Evolutionary conservation across 192 early-diverging fungal genomes (phyloP).

Genomic region (Gigaspora rosea): DNA sequence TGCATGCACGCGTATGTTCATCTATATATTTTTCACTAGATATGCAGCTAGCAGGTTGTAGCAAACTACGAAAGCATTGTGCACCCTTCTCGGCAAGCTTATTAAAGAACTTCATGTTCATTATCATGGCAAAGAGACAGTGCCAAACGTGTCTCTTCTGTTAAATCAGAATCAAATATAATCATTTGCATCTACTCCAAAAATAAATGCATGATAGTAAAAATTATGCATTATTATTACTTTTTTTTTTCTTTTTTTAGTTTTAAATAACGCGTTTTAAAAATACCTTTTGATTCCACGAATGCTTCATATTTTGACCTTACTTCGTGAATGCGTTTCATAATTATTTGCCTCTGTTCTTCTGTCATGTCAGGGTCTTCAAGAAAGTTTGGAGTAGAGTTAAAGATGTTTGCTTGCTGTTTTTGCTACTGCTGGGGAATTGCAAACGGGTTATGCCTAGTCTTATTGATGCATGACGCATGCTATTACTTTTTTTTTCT

Average conservation of each 20-base stretch:
- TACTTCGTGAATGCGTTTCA: neutral
- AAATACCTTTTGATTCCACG: slow-evolving; percentile 2
- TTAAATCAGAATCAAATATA: slow-evolving; percentile 7
- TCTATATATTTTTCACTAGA: neutral
- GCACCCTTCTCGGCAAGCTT: neutral
- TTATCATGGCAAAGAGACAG: neutral
- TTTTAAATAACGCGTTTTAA: neutral
- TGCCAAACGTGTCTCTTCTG: neutral
- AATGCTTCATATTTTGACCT: slow-evolving; percentile 2
- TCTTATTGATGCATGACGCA: neutral
- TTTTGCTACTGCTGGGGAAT: neutral
- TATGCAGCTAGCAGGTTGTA: neutral
- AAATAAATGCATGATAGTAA: neutral
- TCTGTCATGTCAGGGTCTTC: neutral
- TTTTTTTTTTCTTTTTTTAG: neutral
- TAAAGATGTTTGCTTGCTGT: neutral
- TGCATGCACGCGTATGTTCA: too few species aligned
- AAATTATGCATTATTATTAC: neutral
- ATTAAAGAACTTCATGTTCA: slow-evolving; percentile 7
- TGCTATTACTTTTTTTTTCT: too few species aligned
- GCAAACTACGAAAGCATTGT: neutral
- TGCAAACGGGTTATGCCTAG: neutral
- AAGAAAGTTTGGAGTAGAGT: neutral
- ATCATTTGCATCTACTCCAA: neutral
- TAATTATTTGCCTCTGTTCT: slow-evolving; percentile 1